Evolutionary conservation across 441 rosid genomes (phyloP), one percentile per base, ranked within the genome.

Genomic region (Jatropha multifida): DNA sequence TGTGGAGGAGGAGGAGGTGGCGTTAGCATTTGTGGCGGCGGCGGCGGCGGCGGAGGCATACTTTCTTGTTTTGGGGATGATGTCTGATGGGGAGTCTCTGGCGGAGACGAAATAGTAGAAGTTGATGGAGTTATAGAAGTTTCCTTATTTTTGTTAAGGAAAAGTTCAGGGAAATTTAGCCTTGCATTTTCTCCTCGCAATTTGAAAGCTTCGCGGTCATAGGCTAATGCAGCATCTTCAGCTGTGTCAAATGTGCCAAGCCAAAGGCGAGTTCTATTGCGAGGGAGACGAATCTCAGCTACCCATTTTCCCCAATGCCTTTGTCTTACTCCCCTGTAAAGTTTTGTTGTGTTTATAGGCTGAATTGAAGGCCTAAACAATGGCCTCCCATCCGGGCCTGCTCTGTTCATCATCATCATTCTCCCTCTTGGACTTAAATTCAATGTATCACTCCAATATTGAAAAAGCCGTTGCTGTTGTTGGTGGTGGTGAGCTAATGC

Each of bases 281-380:
- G 86, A 64, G 98, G 97, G 77, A 86, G 96, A 74, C 97, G 97
- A 84, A 93, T 92, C 86, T 94, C 99, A 0, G 97, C 97, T 7
- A 92, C 97, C 97, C 97, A 94, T 88, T 94, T 94, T 18, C 99
- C 97, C 97, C 97, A 94, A 83, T 92, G 97, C 68, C 97, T 88
- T 79, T 92, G 98, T 84, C 97, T 89, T 54, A 94, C 97, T 76
- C 98, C 99, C 71, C 96, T 87, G 69, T 94, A 94, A 38, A 92
- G 91, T 83, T 90, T 94, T 2, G 93, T 92, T 14, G 96, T 72
- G 72, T 83, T 84, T 41, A 87, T 74, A 6, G 97, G 97, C 82
- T 90, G 94, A 23, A 87, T 54, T 0, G 84, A 87, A 5, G 92
- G 86, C 80, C 90, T 76, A 60, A 82, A 77, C 62, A 84, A 68